A percentile compares a stretch with the other conserved stretches of the same genome.
These are phyloP conservation scores for Penicillium sp. DNA, from an alignment of 2,329 filamentous ascomycete species.

Conservation along the genomic window DNA sequence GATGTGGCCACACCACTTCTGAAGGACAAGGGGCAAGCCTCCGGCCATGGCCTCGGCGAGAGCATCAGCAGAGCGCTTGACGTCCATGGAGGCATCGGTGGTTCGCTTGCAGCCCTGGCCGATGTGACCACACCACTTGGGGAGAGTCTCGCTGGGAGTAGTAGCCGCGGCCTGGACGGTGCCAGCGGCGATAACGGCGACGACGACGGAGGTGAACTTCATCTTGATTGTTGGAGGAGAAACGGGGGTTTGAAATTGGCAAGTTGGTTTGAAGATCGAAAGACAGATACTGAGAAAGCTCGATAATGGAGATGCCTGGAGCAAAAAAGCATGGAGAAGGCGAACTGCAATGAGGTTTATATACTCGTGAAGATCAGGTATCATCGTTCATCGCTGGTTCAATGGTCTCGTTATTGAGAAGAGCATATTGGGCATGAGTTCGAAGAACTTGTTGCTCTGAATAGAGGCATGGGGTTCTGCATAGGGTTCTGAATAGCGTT, in stretches of 20 bases:
- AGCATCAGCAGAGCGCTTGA: conserved; percentile 34
- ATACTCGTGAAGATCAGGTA: background rate
- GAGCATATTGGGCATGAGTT: background rate
- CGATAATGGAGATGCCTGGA: conserved; percentile 6
- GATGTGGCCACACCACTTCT: conserved; percentile 34
- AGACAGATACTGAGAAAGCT: conserved; percentile 12
- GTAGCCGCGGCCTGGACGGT: conserved; percentile 27
- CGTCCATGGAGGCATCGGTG: conserved; percentile 24
- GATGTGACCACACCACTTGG: conserved; percentile 30
- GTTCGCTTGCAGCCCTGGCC: conserved; percentile 33
- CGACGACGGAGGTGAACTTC: conserved; percentile 48
- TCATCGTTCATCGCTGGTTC: background rate
- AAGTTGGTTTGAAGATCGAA: conserved; percentile 8
- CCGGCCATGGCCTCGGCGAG: conserved; percentile 32
- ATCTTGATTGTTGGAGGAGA: conserved; percentile 36
- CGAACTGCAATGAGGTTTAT: background rate
- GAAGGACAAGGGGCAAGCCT: conserved; percentile 22
- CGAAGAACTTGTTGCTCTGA: background rate
- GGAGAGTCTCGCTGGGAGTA: conserved; percentile 14
- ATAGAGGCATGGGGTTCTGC: background rate
- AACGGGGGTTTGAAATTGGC: conserved; percentile 8
- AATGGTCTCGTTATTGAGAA: background rate
- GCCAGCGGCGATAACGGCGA: conserved; percentile 43
- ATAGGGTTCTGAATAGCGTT: background rate
- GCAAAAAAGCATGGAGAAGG: background rate